Conservation (phyloP, 805 yeast species). For the Saccharomycopsis sp. region DNA sequence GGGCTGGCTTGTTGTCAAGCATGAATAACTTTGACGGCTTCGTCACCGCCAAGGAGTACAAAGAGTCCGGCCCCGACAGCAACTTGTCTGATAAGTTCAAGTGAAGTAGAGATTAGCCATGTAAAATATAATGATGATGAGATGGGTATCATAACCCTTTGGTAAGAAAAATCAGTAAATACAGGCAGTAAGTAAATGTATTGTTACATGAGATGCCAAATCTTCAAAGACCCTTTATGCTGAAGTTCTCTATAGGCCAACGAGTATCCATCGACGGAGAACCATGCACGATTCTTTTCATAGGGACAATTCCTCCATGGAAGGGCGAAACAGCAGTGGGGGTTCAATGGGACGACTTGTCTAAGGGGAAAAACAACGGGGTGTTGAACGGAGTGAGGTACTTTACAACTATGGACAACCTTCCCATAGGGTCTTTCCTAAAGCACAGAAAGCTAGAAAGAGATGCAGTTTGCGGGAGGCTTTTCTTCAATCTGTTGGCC, state of each 20-base stretch:
- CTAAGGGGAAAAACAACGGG: conserved; percentile 71
- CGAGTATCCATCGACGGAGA: conserved; percentile 34
- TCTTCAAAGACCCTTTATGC: too few relatives aligned
- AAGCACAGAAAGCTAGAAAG: conserved; percentile 36
- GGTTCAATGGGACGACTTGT: conserved; percentile 74
- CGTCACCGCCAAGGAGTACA: conserved; percentile 62
- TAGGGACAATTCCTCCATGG: conserved; percentile 63
- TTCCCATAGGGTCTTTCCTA: conserved; percentile 53
- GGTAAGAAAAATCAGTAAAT: too few relatives aligned
- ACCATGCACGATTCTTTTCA: conserved; percentile 52
- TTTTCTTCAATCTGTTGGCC: conserved; percentile 39
- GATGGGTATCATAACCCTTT: too few relatives aligned
- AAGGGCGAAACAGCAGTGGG: conserved; percentile 50
- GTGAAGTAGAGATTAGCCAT: too few relatives aligned
- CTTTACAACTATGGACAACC: conserved; percentile 35
- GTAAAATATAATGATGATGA: too few relatives aligned
- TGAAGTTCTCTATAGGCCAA: conserved; percentile 17
- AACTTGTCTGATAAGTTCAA: conserved; percentile 39
- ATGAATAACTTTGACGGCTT: conserved; percentile 80
- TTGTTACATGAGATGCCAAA: not conserved
- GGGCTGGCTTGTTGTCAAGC: conserved; percentile 68
- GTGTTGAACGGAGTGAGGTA: conserved; percentile 40
- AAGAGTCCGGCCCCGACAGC: conserved; percentile 53
- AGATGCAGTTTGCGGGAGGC: conserved; percentile 20
- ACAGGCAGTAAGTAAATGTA: too few relatives aligned